phyloP scores from a whole-genome alignment of 2,329 filamentous ascomycete species.

The Arthrinium puccinioides region DNA sequence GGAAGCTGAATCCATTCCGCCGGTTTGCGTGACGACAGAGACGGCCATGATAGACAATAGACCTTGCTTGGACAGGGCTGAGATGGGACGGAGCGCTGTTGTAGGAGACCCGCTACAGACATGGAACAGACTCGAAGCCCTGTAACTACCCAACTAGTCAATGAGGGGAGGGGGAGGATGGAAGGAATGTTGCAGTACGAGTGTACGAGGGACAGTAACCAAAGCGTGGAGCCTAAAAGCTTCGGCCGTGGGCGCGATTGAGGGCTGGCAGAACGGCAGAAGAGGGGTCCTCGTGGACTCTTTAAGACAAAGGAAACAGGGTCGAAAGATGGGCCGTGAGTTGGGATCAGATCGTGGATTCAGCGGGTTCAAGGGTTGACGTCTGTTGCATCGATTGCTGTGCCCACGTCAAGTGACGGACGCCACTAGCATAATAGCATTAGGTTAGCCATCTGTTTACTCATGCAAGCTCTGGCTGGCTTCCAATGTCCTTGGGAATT shows the following conservation, averaged over 20 bases:
- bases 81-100: neutral
- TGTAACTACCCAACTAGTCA: neutral
- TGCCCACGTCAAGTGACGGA: neutral
- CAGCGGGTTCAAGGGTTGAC: neutral
- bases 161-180: neutral
- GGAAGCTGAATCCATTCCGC: constrained; percentile 13
- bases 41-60: constrained; percentile 13
- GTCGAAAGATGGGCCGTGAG: neutral
- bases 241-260: neutral
- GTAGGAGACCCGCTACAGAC: neutral
- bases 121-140: neutral
- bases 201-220: neutral
- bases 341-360: neutral
- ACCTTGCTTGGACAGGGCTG: neutral
- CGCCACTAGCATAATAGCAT: neutral
- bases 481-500: neutral
- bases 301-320: neutral
- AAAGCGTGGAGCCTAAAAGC: neutral
- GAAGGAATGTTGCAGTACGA: neutral
- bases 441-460: neutral
- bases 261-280: neutral
- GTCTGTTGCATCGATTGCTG: constrained; percentile 1
- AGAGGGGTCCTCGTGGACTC: neutral
- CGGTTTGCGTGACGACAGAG: constrained; percentile 16
- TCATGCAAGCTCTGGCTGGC: neutral